Evolutionary conservation across 768 basidiomycete genomes (phyloP).

Genomic region (Suillus fuscotomentosus): DNA sequence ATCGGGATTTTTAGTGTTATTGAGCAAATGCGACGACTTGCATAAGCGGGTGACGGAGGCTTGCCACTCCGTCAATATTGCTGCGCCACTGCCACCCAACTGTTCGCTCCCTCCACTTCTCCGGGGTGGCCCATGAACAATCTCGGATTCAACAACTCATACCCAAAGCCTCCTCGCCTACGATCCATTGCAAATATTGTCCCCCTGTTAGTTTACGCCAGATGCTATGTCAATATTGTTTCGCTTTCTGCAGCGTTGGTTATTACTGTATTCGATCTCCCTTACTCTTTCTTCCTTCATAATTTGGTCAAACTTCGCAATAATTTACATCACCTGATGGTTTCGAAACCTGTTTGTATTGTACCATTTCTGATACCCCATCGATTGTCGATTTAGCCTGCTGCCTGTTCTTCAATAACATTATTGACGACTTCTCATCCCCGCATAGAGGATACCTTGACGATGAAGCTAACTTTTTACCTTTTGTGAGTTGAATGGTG

Average conservation of each 20-base stretch:
- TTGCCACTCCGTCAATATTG: slow-evolving; percentile 41
- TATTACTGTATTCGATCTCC: slow-evolving; percentile 22
- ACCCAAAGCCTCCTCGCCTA: neutral
- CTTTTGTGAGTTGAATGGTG: slow-evolving; percentile 10
- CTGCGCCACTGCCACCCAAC: slow-evolving; percentile 39
- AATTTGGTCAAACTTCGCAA: slow-evolving; percentile 1
- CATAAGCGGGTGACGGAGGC: slow-evolving; percentile 49
- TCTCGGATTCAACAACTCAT: neutral
- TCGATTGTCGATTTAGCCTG: slow-evolving; percentile 11
- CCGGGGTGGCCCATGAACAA: slow-evolving; percentile 22
- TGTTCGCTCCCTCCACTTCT: slow-evolving; percentile 37
- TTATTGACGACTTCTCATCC: neutral
- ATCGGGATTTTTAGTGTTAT: slow-evolving; percentile 37
- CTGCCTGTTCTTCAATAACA: neutral
- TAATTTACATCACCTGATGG: neutral
- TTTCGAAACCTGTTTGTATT: slow-evolving; percentile 2
- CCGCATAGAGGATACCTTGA: neutral
- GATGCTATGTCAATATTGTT: slow-evolving; percentile 25
- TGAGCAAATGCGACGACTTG: slow-evolving; percentile 46
- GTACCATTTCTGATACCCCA: slow-evolving; percentile 6
- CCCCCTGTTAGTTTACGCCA: slow-evolving; percentile 28
- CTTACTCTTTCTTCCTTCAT: slow-evolving; percentile 3
- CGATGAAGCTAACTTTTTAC: neutral
- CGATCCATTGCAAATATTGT: slow-evolving; percentile 10
- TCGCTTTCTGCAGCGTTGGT: slow-evolving; percentile 27